These are phyloP conservation scores for Fusarium mundagurra DNA, from an alignment of 2,329 filamentous ascomycete species.

Conservation along the genomic window DNA sequence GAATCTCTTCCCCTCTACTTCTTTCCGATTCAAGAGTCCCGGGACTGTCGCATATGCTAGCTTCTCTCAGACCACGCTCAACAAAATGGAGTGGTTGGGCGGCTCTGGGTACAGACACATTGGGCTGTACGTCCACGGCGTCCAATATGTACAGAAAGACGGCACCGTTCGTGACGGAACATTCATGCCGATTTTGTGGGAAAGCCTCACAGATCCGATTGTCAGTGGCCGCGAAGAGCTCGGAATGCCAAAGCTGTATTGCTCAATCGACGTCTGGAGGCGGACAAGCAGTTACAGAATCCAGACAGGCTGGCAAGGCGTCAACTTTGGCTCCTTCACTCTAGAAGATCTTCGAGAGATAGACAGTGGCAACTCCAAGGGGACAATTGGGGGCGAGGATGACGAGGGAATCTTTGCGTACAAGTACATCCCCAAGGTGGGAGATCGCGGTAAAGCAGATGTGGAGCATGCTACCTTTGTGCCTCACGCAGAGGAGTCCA, in stretches of 20 bases:
- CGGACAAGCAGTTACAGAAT: not conserved
- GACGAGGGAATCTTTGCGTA: not conserved
- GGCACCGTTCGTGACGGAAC: slow-evolving; percentile 51
- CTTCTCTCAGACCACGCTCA: slow-evolving; percentile 55
- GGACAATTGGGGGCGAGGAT: not conserved
- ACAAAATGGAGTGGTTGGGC: slow-evolving; percentile 68
- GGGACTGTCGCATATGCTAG: slow-evolving; percentile 57
- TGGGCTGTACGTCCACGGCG: slow-evolving; percentile 70
- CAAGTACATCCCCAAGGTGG: not conserved
- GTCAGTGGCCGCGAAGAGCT: slow-evolving; percentile 68
- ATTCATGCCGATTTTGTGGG: slow-evolving; percentile 2
- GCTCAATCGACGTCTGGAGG: not conserved
- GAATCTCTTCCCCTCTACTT: slow-evolving; percentile 53
- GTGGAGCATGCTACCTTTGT: slow-evolving; percentile 1
- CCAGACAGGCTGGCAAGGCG: not conserved
- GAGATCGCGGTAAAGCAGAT: not conserved
- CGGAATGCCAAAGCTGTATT: slow-evolving; percentile 47
- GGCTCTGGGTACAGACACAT: slow-evolving; percentile 67
- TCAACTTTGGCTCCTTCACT: not conserved
- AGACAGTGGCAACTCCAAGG: not conserved
- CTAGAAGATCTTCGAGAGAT: not conserved
- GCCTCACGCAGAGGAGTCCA: not conserved
- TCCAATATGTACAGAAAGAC: slow-evolving; percentile 63
- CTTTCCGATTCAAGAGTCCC: slow-evolving; percentile 60
- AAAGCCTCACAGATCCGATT: slow-evolving; percentile 64